These are phyloP conservation scores for Capsicum baccatum DNA, from an alignment of 257 asterid species.

Conservation along the genomic window DNA sequence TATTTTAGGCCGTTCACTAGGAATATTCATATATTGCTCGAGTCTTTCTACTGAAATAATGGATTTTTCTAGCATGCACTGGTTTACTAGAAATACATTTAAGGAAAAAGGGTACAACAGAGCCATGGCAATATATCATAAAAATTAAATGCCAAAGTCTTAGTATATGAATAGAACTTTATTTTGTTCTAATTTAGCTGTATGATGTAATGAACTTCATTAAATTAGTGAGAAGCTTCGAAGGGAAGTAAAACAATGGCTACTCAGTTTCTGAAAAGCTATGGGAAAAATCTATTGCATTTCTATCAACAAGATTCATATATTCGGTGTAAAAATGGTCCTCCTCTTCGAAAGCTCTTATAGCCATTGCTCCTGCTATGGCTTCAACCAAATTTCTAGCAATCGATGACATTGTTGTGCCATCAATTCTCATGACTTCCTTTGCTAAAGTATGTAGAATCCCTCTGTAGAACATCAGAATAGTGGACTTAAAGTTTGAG, in stretches of 20 bases:
- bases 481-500: not conserved
- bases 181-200: conserved; percentile 11
- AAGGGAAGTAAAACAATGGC: conserved; percentile 39
- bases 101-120: conserved; percentile 47
- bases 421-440: conserved; percentile 48
- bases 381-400: conserved; percentile 49
- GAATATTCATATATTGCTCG: conserved; percentile 43
- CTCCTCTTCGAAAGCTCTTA: conserved; percentile 49
- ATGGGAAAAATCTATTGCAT: conserved; percentile 40
- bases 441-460: conserved; percentile 44
- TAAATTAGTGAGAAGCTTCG: conserved; percentile 42
- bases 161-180: not conserved
- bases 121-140: conserved; percentile 52
- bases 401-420: conserved; percentile 45
- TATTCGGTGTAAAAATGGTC: conserved; percentile 39
- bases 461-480: conserved; percentile 28
- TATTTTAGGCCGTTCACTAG: conserved; percentile 44
- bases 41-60: conserved; percentile 48
- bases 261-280: conserved; percentile 49
- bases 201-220: not conserved
- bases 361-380: conserved; percentile 47
- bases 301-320: conserved; percentile 39
- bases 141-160: not conserved
- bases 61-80: conserved; percentile 44
- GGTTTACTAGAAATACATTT: conserved; percentile 38